These are phyloP conservation scores for Clavispora carvajalis DNA, from an alignment of 805 yeast genomes.

Conservation along the genomic window DNA sequence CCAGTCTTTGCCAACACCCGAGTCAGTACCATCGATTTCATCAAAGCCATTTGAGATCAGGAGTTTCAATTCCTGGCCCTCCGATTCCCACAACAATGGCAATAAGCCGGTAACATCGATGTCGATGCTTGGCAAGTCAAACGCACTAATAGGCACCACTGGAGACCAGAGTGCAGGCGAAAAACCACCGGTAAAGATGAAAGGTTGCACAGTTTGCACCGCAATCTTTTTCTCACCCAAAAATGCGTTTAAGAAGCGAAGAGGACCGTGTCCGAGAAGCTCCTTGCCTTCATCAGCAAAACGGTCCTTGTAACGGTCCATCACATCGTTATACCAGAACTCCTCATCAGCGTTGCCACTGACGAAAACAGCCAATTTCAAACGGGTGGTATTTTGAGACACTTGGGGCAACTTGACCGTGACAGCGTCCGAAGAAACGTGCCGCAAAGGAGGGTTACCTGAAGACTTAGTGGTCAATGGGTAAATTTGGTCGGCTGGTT, in stretches of 20 bases:
- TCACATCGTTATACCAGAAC: constrained; percentile 68
- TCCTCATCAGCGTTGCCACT: constrained; percentile 80
- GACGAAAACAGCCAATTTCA: constrained; percentile 53
- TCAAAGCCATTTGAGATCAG: constrained; percentile 14
- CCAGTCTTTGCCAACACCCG: constrained; percentile 51
- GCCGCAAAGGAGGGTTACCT: constrained; percentile 39
- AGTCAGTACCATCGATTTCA: constrained; percentile 9
- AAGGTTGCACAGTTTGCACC: constrained; percentile 62
- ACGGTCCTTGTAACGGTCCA: constrained; percentile 42
- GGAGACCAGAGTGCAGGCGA: constrained; percentile 81
- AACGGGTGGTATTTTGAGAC: constrained; percentile 53
- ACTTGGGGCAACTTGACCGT: constrained; percentile 40
- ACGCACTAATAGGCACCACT: constrained; percentile 67
- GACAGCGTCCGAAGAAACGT: constrained; percentile 39
- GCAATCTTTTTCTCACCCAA: constrained; percentile 57
- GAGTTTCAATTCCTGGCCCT: constrained; percentile 22
- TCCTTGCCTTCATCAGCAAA: constrained; percentile 26
- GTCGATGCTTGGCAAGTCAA: constrained; percentile 66
- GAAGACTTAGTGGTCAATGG: constrained; percentile 28
- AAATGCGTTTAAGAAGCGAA: constrained; percentile 59
- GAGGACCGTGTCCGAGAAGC: constrained; percentile 63
- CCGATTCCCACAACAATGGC: constrained; percentile 57
- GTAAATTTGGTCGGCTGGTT: constrained; percentile 35
- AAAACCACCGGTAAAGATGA: constrained; percentile 75
- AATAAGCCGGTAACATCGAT: constrained; percentile 66